A percentile compares a stretch with the other conserved stretches of the same genome.
These are phyloP conservation scores for Alternaria angustiovoidea DNA, from an alignment of 2,329 filamentous ascomycete species.

Conservation along the genomic window DNA sequence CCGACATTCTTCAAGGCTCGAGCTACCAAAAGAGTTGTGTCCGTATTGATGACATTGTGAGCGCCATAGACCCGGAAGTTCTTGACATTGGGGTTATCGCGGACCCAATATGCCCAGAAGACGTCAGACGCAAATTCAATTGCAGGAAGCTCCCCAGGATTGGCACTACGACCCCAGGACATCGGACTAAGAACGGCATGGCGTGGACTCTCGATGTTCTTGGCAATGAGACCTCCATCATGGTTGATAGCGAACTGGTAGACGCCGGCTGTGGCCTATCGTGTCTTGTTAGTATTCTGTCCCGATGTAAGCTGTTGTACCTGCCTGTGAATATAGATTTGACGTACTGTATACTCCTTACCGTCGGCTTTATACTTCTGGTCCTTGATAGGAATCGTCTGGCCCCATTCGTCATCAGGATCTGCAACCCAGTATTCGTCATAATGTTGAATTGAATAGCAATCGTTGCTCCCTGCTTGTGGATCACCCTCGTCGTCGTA, in stretches of 20 bases:
- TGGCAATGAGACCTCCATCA: conserved; percentile 22
- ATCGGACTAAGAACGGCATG: conserved; percentile 4
- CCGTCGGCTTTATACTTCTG: conserved; percentile 26
- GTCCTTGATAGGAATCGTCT: background rate
- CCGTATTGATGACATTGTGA: conserved; percentile 22
- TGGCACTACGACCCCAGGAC: conserved; percentile 15
- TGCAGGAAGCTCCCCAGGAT: conserved; percentile 28
- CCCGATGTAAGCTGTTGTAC: background rate
- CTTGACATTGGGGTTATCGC: conserved; percentile 23
- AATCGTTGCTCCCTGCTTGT: conserved; percentile 16
- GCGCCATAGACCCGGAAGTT: conserved; percentile 29
- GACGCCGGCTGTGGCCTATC: conserved; percentile 24
- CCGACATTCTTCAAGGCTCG: conserved; percentile 22
- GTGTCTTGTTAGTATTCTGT: background rate
- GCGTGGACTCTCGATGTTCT: conserved; percentile 18
- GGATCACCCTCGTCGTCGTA: conserved; percentile 8
- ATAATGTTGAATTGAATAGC: conserved; percentile 18
- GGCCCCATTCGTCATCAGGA: background rate
- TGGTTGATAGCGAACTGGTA: conserved; percentile 28
- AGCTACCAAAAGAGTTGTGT: conserved; percentile 22
- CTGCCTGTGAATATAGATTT: background rate
- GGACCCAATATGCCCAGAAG: conserved; percentile 34
- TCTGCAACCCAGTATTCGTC: conserved; percentile 8
- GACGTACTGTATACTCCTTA: conserved; percentile 22
- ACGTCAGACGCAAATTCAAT: conserved; percentile 28